Base-by-base conservation (phyloP, 2,329 filamentous ascomycete genomes). In the Hymenoscyphus linearis region DNA sequence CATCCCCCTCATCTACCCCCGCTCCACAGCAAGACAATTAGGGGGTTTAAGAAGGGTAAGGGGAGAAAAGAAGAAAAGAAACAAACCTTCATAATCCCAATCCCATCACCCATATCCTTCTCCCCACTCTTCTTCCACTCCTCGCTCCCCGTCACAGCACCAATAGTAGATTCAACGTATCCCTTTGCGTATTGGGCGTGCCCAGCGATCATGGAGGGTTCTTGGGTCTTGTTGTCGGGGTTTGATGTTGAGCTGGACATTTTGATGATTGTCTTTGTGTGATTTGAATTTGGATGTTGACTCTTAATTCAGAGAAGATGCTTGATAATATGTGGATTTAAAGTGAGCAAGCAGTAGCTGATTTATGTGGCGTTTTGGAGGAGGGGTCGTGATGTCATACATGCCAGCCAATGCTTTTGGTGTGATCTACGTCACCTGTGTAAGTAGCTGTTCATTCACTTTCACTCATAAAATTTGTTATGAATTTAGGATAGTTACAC, bases 141-240 rank as follows among this genome's bases (percentile, higher is more conserved):
- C 40, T 84, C 76, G 37, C 82, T 85, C 64, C 85, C 85, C 1
- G 83, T 88, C 1, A 86, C 73, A 68, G 76, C 79, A 58, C 87
- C 87, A 9, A 69, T 62, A 44, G 65, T 68, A 53, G 70, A 87
- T 76, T 88, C 85, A 60, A 84, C 81, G 6, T 84, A 84, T 58
- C 87, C 87, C 70, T 89, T 90, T 69, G 84, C 80, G 69, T 88
- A 90, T 70, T 89, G 83, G 35, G 80, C 85, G 71, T 90, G 87
- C 50, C 82, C 80, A 62, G 80, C 78, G 52, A 89, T 70, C 65
- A 90, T 84, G 52, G 85, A 80, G 22, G 86, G 82, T 54, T 70
- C 60, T 64, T 75, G 73, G 31, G 52, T 44, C 27, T 25, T 18
- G 18, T 47, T 22, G 40, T n/a, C n/a, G n/a, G n/a, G n/a, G n/a